Base-by-base conservation (phyloP, 2,329 filamentous ascomycete species). In the Ophiosphaerella herpotricha region DNA sequence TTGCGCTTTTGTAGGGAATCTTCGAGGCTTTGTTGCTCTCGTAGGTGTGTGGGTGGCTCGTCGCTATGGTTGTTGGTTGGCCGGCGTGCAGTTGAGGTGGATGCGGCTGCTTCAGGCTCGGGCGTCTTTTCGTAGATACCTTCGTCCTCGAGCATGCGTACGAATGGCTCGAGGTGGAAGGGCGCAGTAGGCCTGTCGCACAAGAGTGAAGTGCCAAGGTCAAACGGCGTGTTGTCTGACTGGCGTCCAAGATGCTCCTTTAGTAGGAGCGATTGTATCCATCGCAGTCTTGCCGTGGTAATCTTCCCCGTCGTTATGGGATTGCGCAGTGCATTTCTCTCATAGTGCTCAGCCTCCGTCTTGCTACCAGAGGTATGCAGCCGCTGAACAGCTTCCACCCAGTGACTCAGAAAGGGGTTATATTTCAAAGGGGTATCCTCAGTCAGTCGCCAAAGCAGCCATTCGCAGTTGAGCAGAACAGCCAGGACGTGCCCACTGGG, bases 341-440 rank as follows among this genome's bases (percentile, higher is more conserved):
- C 39, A 12, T 9, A 21, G 18, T 5, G 23, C 35, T 21, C n/a
- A 7, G 8, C 26, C 16, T 18, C 14, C 6, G 23, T 29, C 26
- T 29, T 11, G 26, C 26, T 18, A 18, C 32, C 26, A 5, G 44
- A 37, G 21, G 18, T 35, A 1, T 57, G 51, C 3, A 64, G 53
- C 5, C 59, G 47, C 46, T 65, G 58, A 4, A 73, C 46, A 1
- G 67, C 62, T 54, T 75, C 71, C 35, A 76, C 67, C 74, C 74
- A 76, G 42, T 75, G 72, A 4, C 66, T 63, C 16, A 76, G 60
- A 50, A 73, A 75, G 1, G 74, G 73, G 35, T 75, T 75, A 38
- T 64, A 50, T 26, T 61, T 55, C 6, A 75, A 57, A 13, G 65
- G 59, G 2, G 61, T 72, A 4, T 46, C 40, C 31, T 63, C 53